These are phyloP conservation scores for Malbranchea zuffiana DNA, from an alignment of 2,329 filamentous ascomycete species.

Conservation along the genomic window DNA sequence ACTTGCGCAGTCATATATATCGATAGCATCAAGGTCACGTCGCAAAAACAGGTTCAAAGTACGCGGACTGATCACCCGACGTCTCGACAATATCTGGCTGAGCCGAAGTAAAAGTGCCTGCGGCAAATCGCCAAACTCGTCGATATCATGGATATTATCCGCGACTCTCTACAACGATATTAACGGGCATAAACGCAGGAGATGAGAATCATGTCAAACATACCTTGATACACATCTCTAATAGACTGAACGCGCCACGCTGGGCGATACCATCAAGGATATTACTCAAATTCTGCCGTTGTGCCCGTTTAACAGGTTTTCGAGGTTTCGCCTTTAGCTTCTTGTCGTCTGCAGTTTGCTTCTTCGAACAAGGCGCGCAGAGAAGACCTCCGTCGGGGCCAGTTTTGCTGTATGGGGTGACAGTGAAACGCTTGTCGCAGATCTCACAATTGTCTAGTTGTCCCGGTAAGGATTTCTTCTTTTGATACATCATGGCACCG, in stretches of 20 bases:
- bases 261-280: conserved; percentile 60
- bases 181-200: neutral
- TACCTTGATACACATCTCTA: conserved; percentile 50
- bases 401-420: conserved; percentile 76
- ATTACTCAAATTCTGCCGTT: conserved; percentile 71
- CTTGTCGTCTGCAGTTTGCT: conserved; percentile 56
- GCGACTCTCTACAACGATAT: conserved; percentile 42
- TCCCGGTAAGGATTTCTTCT: conserved; percentile 54
- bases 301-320: conserved; percentile 47
- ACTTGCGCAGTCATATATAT: conserved; percentile 52
- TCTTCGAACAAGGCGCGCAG: conserved; percentile 69
- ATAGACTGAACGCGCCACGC: conserved; percentile 33
- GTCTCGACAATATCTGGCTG: conserved; percentile 54
- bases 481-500: conserved; percentile 46
- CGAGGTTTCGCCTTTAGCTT: conserved; percentile 43
- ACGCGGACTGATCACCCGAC: conserved; percentile 44
- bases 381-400: conserved; percentile 78
- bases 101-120: conserved; percentile 45
- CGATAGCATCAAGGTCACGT: conserved; percentile 45
- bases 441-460: conserved; percentile 81
- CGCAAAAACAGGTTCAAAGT: conserved; percentile 39
- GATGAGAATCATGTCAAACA: neutral
- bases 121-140: conserved; percentile 54
- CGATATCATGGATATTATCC: conserved; percentile 51
- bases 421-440: conserved; percentile 80